Conservation (phyloP, 805 yeast species). For the Hemisphaericaspora nanyangensis region DNA sequence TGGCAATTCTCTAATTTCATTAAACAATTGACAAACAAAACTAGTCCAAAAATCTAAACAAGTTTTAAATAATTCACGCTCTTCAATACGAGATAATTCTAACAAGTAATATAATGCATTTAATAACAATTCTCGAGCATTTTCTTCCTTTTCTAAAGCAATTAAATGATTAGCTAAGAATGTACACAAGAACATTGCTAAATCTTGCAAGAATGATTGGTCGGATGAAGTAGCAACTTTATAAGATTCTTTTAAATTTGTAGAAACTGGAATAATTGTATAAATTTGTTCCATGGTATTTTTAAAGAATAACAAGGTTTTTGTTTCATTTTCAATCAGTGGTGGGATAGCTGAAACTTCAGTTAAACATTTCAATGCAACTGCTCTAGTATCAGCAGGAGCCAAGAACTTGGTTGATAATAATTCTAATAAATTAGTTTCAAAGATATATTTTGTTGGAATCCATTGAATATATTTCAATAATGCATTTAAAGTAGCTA, state of each 20-base stretch:
- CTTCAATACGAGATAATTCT: slow-evolving; percentile 85
- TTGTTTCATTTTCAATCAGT: slow-evolving; percentile 29
- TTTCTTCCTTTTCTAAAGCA: slow-evolving; percentile 50
- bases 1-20: slow-evolving; percentile 82
- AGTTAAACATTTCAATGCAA: slow-evolving; percentile 86
- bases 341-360: slow-evolving; percentile 73
- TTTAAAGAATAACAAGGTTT: slow-evolving; percentile 67
- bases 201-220: slow-evolving; percentile 91
- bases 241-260: slow-evolving; percentile 72
- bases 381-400: slow-evolving; percentile 75
- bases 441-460: slow-evolving; percentile 84
- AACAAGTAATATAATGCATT: slow-evolving; percentile 78
- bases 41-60: slow-evolving; percentile 93
- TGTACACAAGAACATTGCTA: slow-evolving; percentile 88
- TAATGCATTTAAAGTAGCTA: slow-evolving; percentile 79
- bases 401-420: slow-evolving; percentile 73
- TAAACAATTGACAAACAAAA: slow-evolving; percentile 76
- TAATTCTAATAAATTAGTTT: slow-evolving; percentile 72
- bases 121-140: slow-evolving; percentile 53
- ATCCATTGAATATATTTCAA: slow-evolving; percentile 92
- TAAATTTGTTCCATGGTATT: slow-evolving; percentile 68
- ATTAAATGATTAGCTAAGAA: slow-evolving; percentile 71
- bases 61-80: slow-evolving; percentile 92
- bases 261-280: slow-evolving; percentile 64
- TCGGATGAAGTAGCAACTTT: slow-evolving; percentile 72